Conservation (phyloP, 129 eudicot species). For the Arctium minus region DNA sequence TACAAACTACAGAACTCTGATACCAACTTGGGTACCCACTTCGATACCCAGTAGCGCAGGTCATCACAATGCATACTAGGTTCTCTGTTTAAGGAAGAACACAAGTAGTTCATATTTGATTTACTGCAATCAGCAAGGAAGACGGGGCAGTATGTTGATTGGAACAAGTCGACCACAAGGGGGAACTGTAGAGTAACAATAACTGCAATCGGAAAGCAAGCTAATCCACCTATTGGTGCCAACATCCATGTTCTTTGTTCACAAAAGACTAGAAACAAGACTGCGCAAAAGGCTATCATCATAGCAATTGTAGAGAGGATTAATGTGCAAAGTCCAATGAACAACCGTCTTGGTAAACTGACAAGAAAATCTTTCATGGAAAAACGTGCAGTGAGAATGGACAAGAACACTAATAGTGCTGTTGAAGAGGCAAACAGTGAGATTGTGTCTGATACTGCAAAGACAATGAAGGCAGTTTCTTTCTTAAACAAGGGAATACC, state of each 20-base stretch:
- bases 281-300: constrained; percentile 24
- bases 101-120: background rate
- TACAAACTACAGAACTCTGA: no score
- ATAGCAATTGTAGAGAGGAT: constrained; percentile 13
- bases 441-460: constrained; percentile 22
- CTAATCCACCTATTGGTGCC: background rate
- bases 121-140: background rate
- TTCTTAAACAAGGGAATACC: constrained; percentile 8
- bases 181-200: constrained; percentile 19
- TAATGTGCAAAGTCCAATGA: constrained; percentile 13
- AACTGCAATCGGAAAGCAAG: constrained; percentile 8
- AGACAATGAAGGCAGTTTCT: constrained; percentile 1
- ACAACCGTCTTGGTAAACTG: constrained; percentile 4
- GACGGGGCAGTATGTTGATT: background rate
- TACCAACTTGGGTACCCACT: no score
- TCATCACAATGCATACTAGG: no score
- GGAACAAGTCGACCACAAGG: constrained; percentile 4
- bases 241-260: constrained; percentile 3
- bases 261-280: constrained; percentile 1
- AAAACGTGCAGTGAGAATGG: constrained; percentile 24
- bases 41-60: no score
- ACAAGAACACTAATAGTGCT: constrained; percentile 13
- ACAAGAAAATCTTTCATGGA: constrained; percentile 1
- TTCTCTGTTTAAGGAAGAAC: background rate
- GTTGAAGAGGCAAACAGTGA: constrained; percentile 19